These are phyloP conservation scores for Prunella vulgaris DNA, from an alignment of 257 asterid genomes.

Conservation along the genomic window DNA sequence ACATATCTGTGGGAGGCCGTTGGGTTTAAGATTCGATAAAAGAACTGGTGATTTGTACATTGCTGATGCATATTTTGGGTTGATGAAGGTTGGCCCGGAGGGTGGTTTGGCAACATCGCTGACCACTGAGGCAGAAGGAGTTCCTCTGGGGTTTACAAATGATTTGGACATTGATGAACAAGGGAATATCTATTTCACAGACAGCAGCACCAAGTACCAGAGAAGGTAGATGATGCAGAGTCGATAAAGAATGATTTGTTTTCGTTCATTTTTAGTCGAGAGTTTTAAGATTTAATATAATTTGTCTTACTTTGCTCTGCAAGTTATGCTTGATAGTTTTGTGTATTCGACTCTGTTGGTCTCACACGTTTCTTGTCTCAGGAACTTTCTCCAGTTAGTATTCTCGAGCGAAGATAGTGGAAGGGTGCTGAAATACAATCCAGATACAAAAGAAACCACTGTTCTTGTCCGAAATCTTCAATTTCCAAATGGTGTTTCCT, in stretches of 20 bases:
- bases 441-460: conserved; percentile 58
- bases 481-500: conserved; percentile 83
- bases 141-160: conserved; percentile 70
- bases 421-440: conserved; percentile 74
- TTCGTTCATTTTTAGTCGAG: background rate
- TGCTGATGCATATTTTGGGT: conserved; percentile 93
- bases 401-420: conserved; percentile 82
- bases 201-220: conserved; percentile 74
- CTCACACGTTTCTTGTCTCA: conserved; percentile 26
- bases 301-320: background rate
- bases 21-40: conserved; percentile 83
- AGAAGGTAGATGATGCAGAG: conserved; percentile 58
- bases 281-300: background rate
- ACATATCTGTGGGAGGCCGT: conserved; percentile 96
- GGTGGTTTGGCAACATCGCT: conserved; percentile 87
- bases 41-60: conserved; percentile 80
- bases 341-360: background rate
- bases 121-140: conserved; percentile 72
- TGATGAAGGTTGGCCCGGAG: conserved; percentile 91
- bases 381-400: conserved; percentile 76
- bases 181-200: conserved; percentile 85
- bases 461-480: conserved; percentile 69
- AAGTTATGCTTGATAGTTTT: background rate
- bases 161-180: conserved; percentile 81
- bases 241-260: background rate